Evolutionary conservation across 192 early-diverging fungal genomes (phyloP).

Genomic region (Gorgonomyces haynaldii): DNA sequence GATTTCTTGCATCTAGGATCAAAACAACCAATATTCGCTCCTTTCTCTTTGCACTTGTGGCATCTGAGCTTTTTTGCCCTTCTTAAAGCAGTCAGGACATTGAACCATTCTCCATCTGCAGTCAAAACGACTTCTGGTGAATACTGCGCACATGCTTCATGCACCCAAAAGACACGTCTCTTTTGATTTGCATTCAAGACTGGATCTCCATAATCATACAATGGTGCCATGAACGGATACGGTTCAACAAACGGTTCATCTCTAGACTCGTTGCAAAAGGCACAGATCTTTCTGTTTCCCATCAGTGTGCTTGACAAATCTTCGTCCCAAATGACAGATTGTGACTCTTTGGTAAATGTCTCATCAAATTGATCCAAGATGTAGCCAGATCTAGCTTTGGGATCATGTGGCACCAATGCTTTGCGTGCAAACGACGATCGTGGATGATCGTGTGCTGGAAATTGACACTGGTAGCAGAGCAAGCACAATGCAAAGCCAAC

Average conservation of each 20-base stretch:
- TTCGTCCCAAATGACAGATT: conserved; percentile 32
- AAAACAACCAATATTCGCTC: conserved; percentile 75
- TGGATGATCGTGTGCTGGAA: conserved; percentile 59
- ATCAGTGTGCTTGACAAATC: conserved; percentile 18
- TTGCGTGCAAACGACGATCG: conserved; percentile 67
- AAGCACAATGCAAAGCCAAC: conserved; percentile 66
- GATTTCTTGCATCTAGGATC: conserved; percentile 68
- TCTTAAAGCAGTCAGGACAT: conserved; percentile 64
- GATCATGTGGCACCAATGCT: conserved; percentile 27
- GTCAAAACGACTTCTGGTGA: conserved; percentile 75
- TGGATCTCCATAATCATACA: conserved; percentile 37
- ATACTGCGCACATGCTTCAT: conserved; percentile 69
- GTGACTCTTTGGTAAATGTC: conserved; percentile 17
- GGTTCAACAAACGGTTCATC: conserved; percentile 36
- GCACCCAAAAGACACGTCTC: conserved; percentile 65
- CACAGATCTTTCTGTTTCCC: conserved; percentile 34
- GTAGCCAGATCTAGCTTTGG: conserved; percentile 49
- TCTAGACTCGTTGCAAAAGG: conserved; percentile 59
- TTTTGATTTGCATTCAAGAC: conserved; percentile 7
- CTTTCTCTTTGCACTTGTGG: conserved; percentile 59
- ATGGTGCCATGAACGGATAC: conserved; percentile 46
- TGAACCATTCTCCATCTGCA: conserved; percentile 65
- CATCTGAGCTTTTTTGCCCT: conserved; percentile 68
- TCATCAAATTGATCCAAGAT: conserved; percentile 45
- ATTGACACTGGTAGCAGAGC: conserved; percentile 10